Base-by-base conservation (phyloP, 495 filamentous ascomycete species). In the Hyaloscypha hepaticicola region DNA sequence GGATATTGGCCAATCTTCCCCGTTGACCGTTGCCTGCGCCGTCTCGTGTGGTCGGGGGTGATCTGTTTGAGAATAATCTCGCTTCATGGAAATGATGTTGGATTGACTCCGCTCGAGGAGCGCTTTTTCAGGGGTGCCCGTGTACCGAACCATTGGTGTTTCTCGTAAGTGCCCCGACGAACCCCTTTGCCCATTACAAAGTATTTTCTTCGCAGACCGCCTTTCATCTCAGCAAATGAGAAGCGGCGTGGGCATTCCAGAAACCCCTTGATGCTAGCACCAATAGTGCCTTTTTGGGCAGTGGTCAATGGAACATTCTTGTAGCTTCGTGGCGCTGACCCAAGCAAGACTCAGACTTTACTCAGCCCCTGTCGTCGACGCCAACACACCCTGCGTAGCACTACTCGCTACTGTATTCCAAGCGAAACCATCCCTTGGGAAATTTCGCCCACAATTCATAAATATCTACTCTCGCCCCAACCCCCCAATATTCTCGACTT, bases 211-310 rank as follows among this genome's bases (percentile, higher is more conserved):
- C 28, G 26, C 34, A 62, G 57, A 64, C 61, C 66, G 61, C 60
- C 51, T 68, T 64, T 61, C 21, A n/a, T 53, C 5, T 41, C 31
- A 34, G 26, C 65, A 60, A 64, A 65, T 60, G 56, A 64, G 9
- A 38, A 14, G 48, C 21, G 7, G n/a, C 53, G 14, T 38, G 28
- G 59, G 45, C 66, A 45, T 63, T 60, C 66, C 61, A 60, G 29
- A 55, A 60, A 12, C 52, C 55, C 57, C 61, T 68, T 50, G 49
- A 48, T 31, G 9, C 27, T 5, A 38, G 21, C 24, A 41, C 66
- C 55, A 45, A 45, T 1, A 45, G 38, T 45, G 38, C 38, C 38
- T 45, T 19, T 45, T 45, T 45, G 38, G 0, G 0, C 31, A 63
- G 57, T 63, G 9, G 26, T 55, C 45, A 9, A 25, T 25, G 25